Evolutionary conservation across 2,329 filamentous ascomycete genomes (phyloP), one percentile per base, ranked within the genome.

Genomic region (Cladosporium halotolerans): DNA sequence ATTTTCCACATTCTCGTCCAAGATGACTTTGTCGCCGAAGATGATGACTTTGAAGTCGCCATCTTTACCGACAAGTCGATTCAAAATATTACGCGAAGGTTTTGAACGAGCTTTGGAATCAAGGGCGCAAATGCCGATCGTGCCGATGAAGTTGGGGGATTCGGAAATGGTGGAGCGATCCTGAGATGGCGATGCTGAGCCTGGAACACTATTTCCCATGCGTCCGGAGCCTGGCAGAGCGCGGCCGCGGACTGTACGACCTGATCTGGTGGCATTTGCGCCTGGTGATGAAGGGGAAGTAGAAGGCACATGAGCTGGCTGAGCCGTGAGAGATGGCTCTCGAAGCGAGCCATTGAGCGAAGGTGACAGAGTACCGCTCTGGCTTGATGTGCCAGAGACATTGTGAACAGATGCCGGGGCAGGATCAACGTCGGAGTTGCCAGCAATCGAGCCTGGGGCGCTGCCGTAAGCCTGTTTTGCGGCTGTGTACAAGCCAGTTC

Each of bases 1-100:
- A 68, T 96, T 95, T 71, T 95, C 90, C 53, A 96, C 86, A 58
- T 88, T 88, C 80, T 99, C 93, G 66, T 99, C 93, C 34, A 99
- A 78, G 61, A 99, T 99, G 41, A 96, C 92, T 73, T 99, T 99
- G 75, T 99, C 93, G 45, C 93, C 95, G 74, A 99, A 99, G 10
- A 99, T 92, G 57, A 95, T 86, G 19, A 97, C 91, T 64, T 99
- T 92, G 65, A 99, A 97, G 63, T 97, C 92, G 46, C 85, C 83
- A 60, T 95, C 91, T 61, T 93, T 92, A 33, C 88, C 83, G 60
- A 96, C 92, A 16, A 99, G 78, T 47, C 91, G 83, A 66, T 95
- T 97, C 55, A 99, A 75, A 61, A 99, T 99, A 66, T 96, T 97
- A 60, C 95, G 82, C 67, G 92, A 96, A 1, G 93, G 93, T 71